These are phyloP conservation scores for Macrocybe sp. DNA, from an alignment of 1,284 basidiomycete species.

Conservation along the genomic window DNA sequence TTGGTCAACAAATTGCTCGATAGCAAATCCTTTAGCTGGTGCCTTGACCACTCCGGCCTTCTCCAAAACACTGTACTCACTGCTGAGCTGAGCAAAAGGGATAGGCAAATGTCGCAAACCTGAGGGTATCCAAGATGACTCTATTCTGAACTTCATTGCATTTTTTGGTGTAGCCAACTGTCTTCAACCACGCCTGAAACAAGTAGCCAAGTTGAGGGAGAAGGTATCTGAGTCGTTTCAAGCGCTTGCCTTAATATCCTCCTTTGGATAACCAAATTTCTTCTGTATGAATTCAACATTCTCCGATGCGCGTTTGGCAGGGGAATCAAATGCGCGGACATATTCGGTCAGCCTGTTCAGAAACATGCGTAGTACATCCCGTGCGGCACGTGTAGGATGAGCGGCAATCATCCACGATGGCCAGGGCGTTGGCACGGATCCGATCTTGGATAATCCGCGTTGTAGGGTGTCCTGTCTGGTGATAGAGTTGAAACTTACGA, in stretches of 20 bases:
- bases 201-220: not conserved
- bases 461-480: not conserved
- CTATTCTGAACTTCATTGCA: slow-evolving; percentile 58
- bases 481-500: slow-evolving; percentile 44
- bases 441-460: slow-evolving; percentile 52
- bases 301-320: slow-evolving; percentile 49
- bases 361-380: slow-evolving; percentile 54
- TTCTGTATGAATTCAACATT: slow-evolving; percentile 74
- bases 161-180: slow-evolving; percentile 70
- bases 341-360: slow-evolving; percentile 58
- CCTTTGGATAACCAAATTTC: slow-evolving; percentile 77
- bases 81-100: slow-evolving; percentile 2
- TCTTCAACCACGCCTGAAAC: slow-evolving; percentile 71
- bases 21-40: slow-evolving; percentile 53
- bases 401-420: slow-evolving; percentile 94
- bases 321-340: slow-evolving; percentile 66
- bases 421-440: slow-evolving; percentile 91
- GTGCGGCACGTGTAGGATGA: slow-evolving; percentile 55
- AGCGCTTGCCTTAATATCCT: slow-evolving; percentile 60
- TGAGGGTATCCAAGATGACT: slow-evolving; percentile 67
- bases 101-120: slow-evolving; percentile 36
- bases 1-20: slow-evolving; percentile 58
- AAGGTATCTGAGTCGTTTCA: not conserved
- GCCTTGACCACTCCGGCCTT: slow-evolving; percentile 71
- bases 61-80: slow-evolving; percentile 53